These are phyloP conservation scores for Ogataea trehaloabstinens DNA, from an alignment of 805 yeast species.

Conservation along the genomic window DNA sequence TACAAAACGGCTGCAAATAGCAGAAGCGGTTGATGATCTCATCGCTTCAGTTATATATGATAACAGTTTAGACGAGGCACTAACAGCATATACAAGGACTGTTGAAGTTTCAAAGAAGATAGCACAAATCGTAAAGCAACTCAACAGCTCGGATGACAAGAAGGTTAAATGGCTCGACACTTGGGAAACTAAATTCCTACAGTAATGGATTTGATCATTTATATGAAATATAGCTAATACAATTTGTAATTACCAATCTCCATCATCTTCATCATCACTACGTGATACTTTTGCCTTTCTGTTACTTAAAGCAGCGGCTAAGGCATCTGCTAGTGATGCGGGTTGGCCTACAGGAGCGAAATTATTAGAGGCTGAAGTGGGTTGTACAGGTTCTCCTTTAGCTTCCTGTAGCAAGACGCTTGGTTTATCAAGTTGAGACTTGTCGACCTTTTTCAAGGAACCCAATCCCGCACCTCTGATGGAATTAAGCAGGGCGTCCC, in stretches of 20 bases:
- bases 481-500: slow-evolving; percentile 85
- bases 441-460: slow-evolving; percentile 72
- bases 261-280: slow-evolving; percentile 83
- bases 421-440: slow-evolving; percentile 78
- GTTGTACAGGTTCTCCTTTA: slow-evolving; percentile 51
- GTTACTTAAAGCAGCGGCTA: slow-evolving; percentile 79
- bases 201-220: slow-evolving; percentile 13
- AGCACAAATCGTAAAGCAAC: slow-evolving; percentile 39
- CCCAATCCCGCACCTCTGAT: slow-evolving; percentile 80
- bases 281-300: slow-evolving; percentile 80
- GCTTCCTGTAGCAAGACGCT: slow-evolving; percentile 71
- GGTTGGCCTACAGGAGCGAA: slow-evolving; percentile 47
- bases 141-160: slow-evolving; percentile 49
- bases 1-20: slow-evolving; percentile 40
- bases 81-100: slow-evolving; percentile 12
- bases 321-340: slow-evolving; percentile 76
- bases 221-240: neutral
- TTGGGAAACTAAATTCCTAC: slow-evolving; percentile 47
- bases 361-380: slow-evolving; percentile 37
- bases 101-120: slow-evolving; percentile 25
- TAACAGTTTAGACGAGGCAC: slow-evolving; percentile 37
- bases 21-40: slow-evolving; percentile 53
- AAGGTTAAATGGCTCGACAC: slow-evolving; percentile 58
- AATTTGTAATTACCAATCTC: slow-evolving; percentile 52
- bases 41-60: slow-evolving; percentile 54